These are phyloP conservation scores for Laburnicola sp. DNA, from an alignment of 2,329 filamentous ascomycete genomes.

Conservation along the genomic window DNA sequence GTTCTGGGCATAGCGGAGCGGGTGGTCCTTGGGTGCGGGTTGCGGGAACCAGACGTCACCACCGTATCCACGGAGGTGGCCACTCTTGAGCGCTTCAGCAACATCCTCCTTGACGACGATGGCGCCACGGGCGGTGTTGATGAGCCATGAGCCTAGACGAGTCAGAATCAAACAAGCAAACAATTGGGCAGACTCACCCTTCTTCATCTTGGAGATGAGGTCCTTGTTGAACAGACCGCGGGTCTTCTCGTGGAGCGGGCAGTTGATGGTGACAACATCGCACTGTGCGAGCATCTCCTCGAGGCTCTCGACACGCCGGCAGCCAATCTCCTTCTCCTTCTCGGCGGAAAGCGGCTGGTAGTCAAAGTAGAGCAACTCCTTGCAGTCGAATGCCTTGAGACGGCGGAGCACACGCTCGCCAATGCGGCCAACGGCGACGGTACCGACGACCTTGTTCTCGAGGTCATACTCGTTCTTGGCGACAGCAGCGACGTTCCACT, in stretches of 20 bases:
- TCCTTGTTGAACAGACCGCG: conserved; percentile 98
- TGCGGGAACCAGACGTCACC: conserved; percentile 97
- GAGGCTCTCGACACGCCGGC: conserved; percentile 81
- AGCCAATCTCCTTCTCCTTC: conserved; percentile 93
- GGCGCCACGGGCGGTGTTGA: conserved; percentile 98
- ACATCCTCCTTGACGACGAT: conserved; percentile 99
- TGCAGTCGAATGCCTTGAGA: conserved; percentile 98
- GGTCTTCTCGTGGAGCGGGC: conserved; percentile 98
- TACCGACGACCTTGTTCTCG: conserved; percentile 96
- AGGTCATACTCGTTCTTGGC: conserved; percentile 99
- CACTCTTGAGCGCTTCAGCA: conserved; percentile 85
- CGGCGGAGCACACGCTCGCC: conserved; percentile 96
- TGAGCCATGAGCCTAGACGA: conserved; percentile 78
- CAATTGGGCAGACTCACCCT: conserved; percentile 58
- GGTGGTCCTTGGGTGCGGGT: conserved; percentile 91
- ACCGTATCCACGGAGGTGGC: conserved; percentile 86
- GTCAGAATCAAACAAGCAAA: conserved; percentile 5
- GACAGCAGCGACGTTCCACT: conserved; percentile 93
- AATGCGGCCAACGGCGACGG: conserved; percentile 95
- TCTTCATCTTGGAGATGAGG: conserved; percentile 98
- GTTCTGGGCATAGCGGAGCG: conserved; percentile 89
- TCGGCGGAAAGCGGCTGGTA: conserved; percentile 91
- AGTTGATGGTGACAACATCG: conserved; percentile 99
- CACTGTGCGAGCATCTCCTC: conserved; percentile 95
- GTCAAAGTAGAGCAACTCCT: conserved; percentile 98